phyloP scores from a whole-genome alignment of 768 basidiomycete genomes.

The Suillus occidentalis region DNA sequence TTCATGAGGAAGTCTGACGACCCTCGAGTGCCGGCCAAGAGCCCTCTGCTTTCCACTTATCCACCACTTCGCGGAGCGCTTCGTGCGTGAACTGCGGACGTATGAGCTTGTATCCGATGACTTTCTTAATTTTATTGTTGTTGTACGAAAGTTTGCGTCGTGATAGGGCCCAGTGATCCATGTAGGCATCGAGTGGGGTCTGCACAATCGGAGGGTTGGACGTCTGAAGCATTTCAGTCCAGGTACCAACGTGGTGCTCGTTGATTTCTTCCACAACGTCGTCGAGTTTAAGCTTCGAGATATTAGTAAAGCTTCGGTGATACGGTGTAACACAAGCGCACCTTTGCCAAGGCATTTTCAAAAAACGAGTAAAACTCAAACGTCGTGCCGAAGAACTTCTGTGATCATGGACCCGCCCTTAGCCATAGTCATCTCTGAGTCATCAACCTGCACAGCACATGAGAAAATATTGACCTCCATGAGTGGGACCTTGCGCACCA shows the following conservation, averaged over 20 bases:
- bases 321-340: conserved; percentile 22
- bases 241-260: conserved; percentile 76
- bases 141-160: conserved; percentile 69
- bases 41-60: conserved; percentile 79
- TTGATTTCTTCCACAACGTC: conserved; percentile 82
- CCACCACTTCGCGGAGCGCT: conserved; percentile 66
- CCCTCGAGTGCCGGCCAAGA: conserved; percentile 30
- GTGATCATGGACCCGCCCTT: conserved; percentile 67
- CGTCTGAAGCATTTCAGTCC: conserved; percentile 77
- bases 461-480: neutral
- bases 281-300: conserved; percentile 56
- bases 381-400: conserved; percentile 71
- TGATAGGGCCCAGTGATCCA: conserved; percentile 70
- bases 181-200: conserved; percentile 74
- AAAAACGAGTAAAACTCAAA: conserved; percentile 80
- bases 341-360: conserved; percentile 68
- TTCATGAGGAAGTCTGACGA: neutral
- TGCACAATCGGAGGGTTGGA: conserved; percentile 72
- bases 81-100: conserved; percentile 63
- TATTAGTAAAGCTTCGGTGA: neutral
- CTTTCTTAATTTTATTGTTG: conserved; percentile 70
- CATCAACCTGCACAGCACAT: conserved; percentile 57
- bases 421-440: conserved; percentile 67
- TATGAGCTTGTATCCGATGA: conserved; percentile 69
- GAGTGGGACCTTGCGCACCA: conserved; percentile 44